These are phyloP conservation scores for Lachnellula suecica DNA, from an alignment of 2,329 filamentous ascomycete genomes.

Conservation along the genomic window DNA sequence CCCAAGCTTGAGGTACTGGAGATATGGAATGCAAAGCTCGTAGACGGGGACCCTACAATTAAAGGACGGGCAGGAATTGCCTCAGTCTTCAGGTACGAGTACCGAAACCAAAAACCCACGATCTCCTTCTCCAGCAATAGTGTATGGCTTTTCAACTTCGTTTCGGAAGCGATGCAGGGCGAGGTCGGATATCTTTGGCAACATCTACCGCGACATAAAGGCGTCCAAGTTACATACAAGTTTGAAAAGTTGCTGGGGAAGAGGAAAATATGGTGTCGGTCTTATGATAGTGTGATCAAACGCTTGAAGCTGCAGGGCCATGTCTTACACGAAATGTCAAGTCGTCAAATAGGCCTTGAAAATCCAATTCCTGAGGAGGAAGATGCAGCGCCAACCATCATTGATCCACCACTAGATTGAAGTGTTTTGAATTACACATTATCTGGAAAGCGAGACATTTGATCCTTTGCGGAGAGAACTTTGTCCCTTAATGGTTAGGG, in stretches of 20 bases:
- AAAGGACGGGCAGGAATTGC: conserved; percentile 10
- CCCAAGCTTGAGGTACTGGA: conserved; percentile 16
- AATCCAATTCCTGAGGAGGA: background rate
- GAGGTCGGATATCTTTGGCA: background rate
- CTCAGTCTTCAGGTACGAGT: conserved; percentile 15
- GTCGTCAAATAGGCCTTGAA: background rate
- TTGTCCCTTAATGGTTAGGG: too few species aligned
- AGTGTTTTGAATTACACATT: too few species aligned
- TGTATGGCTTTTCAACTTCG: background rate
- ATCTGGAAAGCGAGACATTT: too few species aligned
- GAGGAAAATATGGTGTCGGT: background rate
- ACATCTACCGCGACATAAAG: background rate
- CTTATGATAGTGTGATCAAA: background rate
- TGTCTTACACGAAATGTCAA: background rate
- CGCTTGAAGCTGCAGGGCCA: background rate
- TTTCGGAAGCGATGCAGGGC: background rate
- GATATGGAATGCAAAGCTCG: conserved; percentile 13
- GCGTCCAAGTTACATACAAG: background rate
- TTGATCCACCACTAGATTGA: too few species aligned
- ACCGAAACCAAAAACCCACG: conserved; percentile 8
- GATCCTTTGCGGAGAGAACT: too few species aligned
- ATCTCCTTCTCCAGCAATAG: conserved; percentile 11
- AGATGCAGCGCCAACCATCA: background rate
- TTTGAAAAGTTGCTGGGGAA: background rate
- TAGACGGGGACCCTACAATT: background rate